These are phyloP conservation scores for Kwoniella shandongensis DNA, from an alignment of 768 basidiomycete genomes.

Conservation along the genomic window DNA sequence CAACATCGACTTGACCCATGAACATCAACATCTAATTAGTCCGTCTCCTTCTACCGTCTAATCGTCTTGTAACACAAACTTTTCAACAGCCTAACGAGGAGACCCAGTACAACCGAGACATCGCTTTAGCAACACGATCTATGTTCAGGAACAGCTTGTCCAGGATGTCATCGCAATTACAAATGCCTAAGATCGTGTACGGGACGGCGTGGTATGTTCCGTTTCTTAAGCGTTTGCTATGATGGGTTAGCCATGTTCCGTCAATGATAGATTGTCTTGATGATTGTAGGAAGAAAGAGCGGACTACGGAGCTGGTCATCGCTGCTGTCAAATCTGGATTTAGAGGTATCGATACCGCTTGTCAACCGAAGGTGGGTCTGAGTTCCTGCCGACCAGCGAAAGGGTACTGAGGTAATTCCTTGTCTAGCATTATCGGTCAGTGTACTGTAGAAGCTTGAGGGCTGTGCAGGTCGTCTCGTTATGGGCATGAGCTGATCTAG, in stretches of 20 bases:
- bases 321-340: conserved; percentile 75
- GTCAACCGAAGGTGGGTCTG: conserved; percentile 50
- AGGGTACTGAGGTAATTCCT: conserved; percentile 52
- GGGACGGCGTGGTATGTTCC: conserved; percentile 57
- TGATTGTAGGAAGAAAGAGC: conserved; percentile 75
- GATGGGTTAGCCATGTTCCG: not conserved
- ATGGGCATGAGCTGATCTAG: not conserved
- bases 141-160: not conserved
- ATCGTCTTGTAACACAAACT: no score
- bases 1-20: no score
- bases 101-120: no score
- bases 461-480: no score
- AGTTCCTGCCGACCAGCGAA: no score
- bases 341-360: conserved; percentile 78
- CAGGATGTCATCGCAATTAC: conserved; percentile 6
- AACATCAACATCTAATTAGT: no score
- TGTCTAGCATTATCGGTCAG: conserved; percentile 51
- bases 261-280: not conserved
- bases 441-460: not conserved
- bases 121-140: no score
- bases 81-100: no score
- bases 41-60: no score
- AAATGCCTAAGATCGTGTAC: conserved; percentile 54
- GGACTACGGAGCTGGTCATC: conserved; percentile 67
- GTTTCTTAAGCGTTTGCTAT: not conserved